These are phyloP conservation scores for Pelargonium nanum DNA, from an alignment of 345 rosid species.

Conservation along the genomic window DNA sequence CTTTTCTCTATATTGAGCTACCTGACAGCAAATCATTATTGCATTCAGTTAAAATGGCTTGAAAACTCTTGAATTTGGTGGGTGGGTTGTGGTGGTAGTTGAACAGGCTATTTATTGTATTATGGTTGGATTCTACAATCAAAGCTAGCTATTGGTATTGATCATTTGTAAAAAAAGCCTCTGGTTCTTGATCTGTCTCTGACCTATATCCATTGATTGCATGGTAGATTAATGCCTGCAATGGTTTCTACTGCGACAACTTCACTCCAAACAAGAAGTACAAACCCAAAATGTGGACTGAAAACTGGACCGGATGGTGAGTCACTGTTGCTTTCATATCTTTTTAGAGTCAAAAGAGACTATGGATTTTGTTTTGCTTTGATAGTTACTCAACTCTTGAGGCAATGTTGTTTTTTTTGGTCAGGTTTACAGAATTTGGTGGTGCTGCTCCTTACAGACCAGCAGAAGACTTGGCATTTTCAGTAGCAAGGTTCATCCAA, in stretches of 20 bases:
- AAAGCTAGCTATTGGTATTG: not conserved
- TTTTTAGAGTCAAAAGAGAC: not conserved
- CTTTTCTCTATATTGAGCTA: not conserved
- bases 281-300: conserved; percentile 91
- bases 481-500: conserved; percentile 38
- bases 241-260: conserved; percentile 68
- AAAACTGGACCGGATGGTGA: conserved; percentile 35
- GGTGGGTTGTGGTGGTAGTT: not conserved
- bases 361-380: not conserved
- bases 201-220: not conserved
- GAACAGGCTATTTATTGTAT: not conserved
- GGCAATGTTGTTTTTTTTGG: not conserved
- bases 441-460: conserved; percentile 38
- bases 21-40: not conserved
- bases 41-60: not conserved
- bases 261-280: conserved; percentile 50
- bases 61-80: not conserved
- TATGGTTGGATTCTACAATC: not conserved
- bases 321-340: not conserved
- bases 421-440: conserved; percentile 31
- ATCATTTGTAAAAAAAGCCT: too few species aligned
- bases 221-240: conserved; percentile 66
- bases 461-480: conserved; percentile 35
- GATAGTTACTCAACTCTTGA: not conserved
- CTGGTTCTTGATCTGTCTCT: not conserved